These are phyloP conservation scores for Suhomyces vadensis DNA, from an alignment of 805 yeast species.

Conservation along the genomic window DNA sequence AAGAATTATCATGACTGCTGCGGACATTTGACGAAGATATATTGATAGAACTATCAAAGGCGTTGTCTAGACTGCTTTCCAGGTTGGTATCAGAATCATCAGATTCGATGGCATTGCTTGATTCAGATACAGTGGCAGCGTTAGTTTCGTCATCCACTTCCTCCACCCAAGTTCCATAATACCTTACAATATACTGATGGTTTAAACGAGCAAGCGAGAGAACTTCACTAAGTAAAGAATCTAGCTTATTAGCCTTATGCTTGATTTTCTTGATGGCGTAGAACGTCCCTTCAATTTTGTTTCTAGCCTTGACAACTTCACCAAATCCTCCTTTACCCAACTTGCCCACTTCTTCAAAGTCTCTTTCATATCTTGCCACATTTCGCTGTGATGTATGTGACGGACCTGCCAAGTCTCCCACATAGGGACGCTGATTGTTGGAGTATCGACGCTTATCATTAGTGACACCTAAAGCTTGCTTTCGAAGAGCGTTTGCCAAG, in stretches of 20 bases:
- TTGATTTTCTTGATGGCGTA: constrained; percentile 92
- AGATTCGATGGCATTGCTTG: constrained; percentile 4
- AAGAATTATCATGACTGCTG: constrained; percentile 21
- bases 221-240: constrained; percentile 85
- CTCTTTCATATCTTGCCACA: constrained; percentile 80
- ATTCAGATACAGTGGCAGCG: constrained; percentile 20
- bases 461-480: constrained; percentile 2
- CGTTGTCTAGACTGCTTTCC: constrained; percentile 23
- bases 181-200: constrained; percentile 94
- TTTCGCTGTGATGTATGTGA: constrained; percentile 7
- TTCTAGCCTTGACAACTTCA: constrained; percentile 96
- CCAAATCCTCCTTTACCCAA: constrained; percentile 97
- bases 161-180: constrained; percentile 97
- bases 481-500: background rate
- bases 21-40: constrained; percentile 19
- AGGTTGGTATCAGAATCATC: constrained; percentile 10
- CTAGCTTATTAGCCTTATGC: constrained; percentile 76
- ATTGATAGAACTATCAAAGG: too few relatives aligned
- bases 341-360: constrained; percentile 90
- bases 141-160: constrained; percentile 47
- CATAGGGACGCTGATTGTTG: constrained; percentile 14
- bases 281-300: constrained; percentile 88
- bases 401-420: constrained; percentile 6
- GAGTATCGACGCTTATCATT: constrained; percentile 23
- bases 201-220: constrained; percentile 87